Evolutionary conservation across 495 filamentous ascomycete genomes (phyloP).

Genomic region (Patellaria atrata): DNA sequence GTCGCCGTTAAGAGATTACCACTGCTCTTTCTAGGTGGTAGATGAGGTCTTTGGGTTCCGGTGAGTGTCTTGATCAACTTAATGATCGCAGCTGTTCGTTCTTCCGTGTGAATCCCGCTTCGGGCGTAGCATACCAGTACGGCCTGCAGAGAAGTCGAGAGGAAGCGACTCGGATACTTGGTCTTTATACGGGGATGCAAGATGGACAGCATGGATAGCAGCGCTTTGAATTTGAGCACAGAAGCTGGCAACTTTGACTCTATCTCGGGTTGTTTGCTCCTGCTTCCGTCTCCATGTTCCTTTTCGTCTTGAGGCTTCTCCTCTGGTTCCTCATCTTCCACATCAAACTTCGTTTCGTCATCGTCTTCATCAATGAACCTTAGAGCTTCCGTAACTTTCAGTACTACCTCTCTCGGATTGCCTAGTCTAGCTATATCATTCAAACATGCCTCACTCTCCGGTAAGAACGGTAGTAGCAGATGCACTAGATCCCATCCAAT

Average conservation of each 20-base stretch:
- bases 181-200: conserved; percentile 80
- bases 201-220: conserved; percentile 69
- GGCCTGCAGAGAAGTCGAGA: conserved; percentile 76
- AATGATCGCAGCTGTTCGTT: conserved; percentile 58
- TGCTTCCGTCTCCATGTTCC: conserved; percentile 9
- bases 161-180: conserved; percentile 80
- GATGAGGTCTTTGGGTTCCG: conserved; percentile 54
- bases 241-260: conserved; percentile 18
- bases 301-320: conserved; percentile 4
- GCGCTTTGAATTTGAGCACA: conserved; percentile 49
- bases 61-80: conserved; percentile 63
- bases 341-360: conserved; percentile 35
- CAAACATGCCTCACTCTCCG: conserved; percentile 58
- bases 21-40: conserved; percentile 55
- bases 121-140: conserved; percentile 51
- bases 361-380: conserved; percentile 36
- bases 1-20: conserved; percentile 35
- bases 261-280: conserved; percentile 16
- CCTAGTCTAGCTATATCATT: conserved; percentile 66
- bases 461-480: conserved; percentile 62
- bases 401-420: conserved; percentile 84
- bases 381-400: conserved; percentile 70
- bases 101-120: conserved; percentile 32
- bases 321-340: conserved; percentile 26
- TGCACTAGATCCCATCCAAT: conserved; percentile 95